Base-by-base conservation (phyloP, 805 yeast genomes). In the Wickerhamomyces sydowiorum region DNA sequence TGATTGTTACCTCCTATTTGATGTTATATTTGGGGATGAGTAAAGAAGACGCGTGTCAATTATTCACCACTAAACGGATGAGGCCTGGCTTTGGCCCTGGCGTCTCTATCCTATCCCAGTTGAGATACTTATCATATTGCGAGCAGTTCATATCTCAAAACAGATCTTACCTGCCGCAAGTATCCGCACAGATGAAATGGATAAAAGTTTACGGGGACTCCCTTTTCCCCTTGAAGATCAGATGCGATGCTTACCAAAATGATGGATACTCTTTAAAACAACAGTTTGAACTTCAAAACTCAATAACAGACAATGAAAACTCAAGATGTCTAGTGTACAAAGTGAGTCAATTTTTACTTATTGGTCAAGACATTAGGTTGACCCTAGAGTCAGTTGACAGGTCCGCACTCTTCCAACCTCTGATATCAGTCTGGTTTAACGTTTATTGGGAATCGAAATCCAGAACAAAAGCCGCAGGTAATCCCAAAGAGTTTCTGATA, bases 81-180 rank as follows among this genome's bases (percentile, higher is more conserved):
- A 66, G 72, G 22, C 19, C 12, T 7, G 67, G 72, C 5, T 71
- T 78, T 36, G 81, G 82, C 3, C 60, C 63, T 10, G 96, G 96
- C 0, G 80, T 91, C 1, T 75, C 87, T 0, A 86, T 87, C 25
- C 46, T 52, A 15, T 80, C 90, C 5, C 97, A 91, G 60, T 57
- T 70, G 21, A 58, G 91, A 36, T 87, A 80, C 54, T 62, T 89
- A 25, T 51, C 62, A 5, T 91, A 91, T 56, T 79, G 76, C 20
- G 73, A 66, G 24, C 29, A 44, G 13, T 52, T 51, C 23, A 36
- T 58, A 5, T 47, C 18, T 4, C 7, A 36, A 7, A 3, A 17
- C 14, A 10, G 18, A 21, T 5, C 6, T 4, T n/a, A 34, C 14
- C 9, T 7, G n/a, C 27, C 24, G 5, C 18, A n/a, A n/a, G 23